Evolutionary conservation across 2,329 filamentous ascomycete genomes (phyloP), one percentile per base, ranked within the genome.

Genomic region (Neonectria hederae): DNA sequence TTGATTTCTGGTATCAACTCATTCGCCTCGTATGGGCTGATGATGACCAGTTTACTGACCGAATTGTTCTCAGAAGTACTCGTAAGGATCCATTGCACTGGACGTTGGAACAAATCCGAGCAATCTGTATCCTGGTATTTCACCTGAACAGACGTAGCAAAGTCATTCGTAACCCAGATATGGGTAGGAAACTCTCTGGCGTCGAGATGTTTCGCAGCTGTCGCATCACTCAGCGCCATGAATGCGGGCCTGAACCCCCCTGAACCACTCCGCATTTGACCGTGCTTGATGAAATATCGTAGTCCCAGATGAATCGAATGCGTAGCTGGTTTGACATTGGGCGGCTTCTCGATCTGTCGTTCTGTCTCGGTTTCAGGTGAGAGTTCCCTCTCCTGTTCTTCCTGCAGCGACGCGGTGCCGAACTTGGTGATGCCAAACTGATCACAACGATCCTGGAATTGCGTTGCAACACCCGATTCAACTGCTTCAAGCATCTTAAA

Each of bases 301-400:
- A 88, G 82, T 0, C 89, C 11, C 0, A 0, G 2, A 49, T 90
- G 86, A 0, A 9, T 1, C 0, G 65, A 70, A 0, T 89, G 80
- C 0, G 69, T 40, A 0, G 55, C 57, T 0, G 40, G 26, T 11
- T 42, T 3, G 2, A 46, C 21, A 10, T 11, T 14, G 1, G 57
- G 61, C 0, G 87, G 85, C 1, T 78, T 79, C 66, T 91, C 79
- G 0, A 86, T 68, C 49, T 91, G 77, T 1, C 83, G 78, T 69
- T 92, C 87, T 22, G 84, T 76, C 66, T 92, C 87, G 1, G 86
- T 82, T 65, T 93, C 90, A 0, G 87, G 88, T 0, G 87, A 81
- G 0, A 93, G 78, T 65, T 92, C 90, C 0, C 90, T 82, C 71
- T 93, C 90, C 66, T 92, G 89, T 61, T 93, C 90, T 69, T 92